Conservation (phyloP, 495 filamentous ascomycete species). For the Daldinia loculata region DNA sequence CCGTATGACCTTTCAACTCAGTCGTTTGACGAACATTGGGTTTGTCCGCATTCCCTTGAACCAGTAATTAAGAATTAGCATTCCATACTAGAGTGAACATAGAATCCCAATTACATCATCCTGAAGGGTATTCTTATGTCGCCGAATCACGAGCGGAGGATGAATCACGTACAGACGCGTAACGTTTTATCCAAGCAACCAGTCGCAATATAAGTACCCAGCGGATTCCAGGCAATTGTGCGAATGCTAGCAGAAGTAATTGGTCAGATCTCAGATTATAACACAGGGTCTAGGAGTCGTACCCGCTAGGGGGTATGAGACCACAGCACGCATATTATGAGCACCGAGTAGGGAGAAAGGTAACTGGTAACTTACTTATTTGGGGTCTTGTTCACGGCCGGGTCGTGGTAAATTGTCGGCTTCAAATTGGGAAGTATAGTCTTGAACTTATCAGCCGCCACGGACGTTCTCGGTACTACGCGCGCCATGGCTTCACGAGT, state of each 20-base stretch:
- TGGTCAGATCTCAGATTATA: slow-evolving; percentile 1
- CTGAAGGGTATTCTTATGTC: not conserved
- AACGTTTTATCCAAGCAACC: slow-evolving; percentile 83
- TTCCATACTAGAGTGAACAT: not conserved
- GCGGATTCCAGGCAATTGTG: slow-evolving; percentile 88
- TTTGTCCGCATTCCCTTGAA: slow-evolving; percentile 83
- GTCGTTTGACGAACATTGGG: slow-evolving; percentile 81
- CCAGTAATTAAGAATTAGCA: slow-evolving; percentile 11
- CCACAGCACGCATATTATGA: not conserved
- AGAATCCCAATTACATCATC: not conserved
- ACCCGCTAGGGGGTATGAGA: not conserved
- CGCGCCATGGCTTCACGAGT: slow-evolving; percentile 31
- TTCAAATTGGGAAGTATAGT: slow-evolving; percentile 41
- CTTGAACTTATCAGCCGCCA: slow-evolving; percentile 46
- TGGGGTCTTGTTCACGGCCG: slow-evolving; percentile 35
- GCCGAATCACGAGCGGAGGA: not conserved
- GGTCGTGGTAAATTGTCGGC: slow-evolving; percentile 46
- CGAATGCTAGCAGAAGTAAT: slow-evolving; percentile 54
- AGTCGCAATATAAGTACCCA: slow-evolving; percentile 86
- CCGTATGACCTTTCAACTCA: slow-evolving; percentile 82
- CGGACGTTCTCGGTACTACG: slow-evolving; percentile 41
- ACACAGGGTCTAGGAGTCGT: not conserved
- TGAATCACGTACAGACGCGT: slow-evolving; percentile 66
- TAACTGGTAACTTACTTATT: slow-evolving; percentile 37
- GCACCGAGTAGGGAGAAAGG: not conserved